Percentiles rank a stretch among this genome's conserved stretches.
Conservation (phyloP, 352 stramenopile genomes). For the Globisporangium emineosum region DNA sequence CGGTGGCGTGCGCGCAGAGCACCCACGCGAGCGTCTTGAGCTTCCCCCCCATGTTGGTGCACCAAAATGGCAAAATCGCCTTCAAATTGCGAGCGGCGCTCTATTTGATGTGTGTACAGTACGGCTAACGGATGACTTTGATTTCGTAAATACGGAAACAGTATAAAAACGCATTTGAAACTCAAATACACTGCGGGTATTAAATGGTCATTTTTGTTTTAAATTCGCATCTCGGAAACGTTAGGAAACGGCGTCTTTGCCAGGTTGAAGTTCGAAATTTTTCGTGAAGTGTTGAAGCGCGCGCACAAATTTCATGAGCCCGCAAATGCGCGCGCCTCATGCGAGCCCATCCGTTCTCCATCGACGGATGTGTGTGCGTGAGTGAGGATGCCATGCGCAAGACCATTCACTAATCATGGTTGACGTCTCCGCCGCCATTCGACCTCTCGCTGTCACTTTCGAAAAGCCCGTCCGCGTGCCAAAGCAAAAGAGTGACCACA, state of each 20-base stretch:
- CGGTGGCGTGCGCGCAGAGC: constrained; percentile 41
- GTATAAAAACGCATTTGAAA: not conserved
- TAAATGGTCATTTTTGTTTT: not conserved
- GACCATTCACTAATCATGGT: not conserved
- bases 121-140: not conserved
- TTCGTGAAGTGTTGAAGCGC: not conserved
- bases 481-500: not conserved
- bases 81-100: constrained; percentile 1
- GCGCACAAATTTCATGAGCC: not conserved
- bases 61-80: not conserved
- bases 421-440: not conserved
- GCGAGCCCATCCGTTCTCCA: not conserved
- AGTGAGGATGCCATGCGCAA: not conserved
- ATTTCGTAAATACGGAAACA: not conserved
- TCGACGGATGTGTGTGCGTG: not conserved
- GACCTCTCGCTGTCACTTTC: not conserved
- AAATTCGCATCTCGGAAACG: not conserved
- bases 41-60: not conserved
- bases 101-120: not conserved
- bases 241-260: not conserved
- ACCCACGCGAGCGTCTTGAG: constrained; percentile 27
- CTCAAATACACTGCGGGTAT: too few species aligned
- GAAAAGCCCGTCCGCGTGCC: not conserved
- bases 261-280: constrained; percentile 7
- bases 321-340: not conserved